Base-by-base conservation (phyloP, 805 yeast genomes). In the Jamesozyma spencerorum region DNA sequence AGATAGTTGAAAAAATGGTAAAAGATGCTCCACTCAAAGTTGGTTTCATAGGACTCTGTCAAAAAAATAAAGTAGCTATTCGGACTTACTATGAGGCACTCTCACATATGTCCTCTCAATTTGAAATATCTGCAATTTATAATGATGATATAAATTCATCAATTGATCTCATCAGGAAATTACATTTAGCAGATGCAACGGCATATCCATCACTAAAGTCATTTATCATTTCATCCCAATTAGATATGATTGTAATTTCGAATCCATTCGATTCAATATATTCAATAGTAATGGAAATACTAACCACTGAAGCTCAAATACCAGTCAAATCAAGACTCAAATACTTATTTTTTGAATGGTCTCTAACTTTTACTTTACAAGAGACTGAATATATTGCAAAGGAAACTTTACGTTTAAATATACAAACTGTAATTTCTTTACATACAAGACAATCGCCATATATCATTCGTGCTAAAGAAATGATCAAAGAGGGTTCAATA, bases 361-460 rank as follows among this genome's bases (percentile, higher is more conserved):
- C 50, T 14, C 34, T 51, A 20, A 50, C 46, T 31, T 39, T 43
- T 29, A 39, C 47, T 10, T 13, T 46, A 7, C 32, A 42, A 18
- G 40, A 49, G 32, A 45, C 47, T 18, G 48, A 49, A 35, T 37
- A 36, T n/a, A 28, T 49, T 3, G 44, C 39, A 12, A 36, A 46
- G 15, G 38, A 37, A n/a, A 42, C 52, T 3, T 24, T 45, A 10
- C 32, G 41, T 28, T 11, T 40, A 35, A 45, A 44, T 15, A 38
- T 49, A 18, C 53, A 49, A 32, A 46, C 52, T 5, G 41, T 51
- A 20, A 43, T 48, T 18, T 49, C 50, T 12, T 36, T 51, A 37
- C 54, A 51, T 35, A 50, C 51, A 19, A 45, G 53, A 13, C 47
- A 49, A 28, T 51, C 54, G 2, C 55, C 54, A 5, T 49, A 51